A percentile compares a stretch with the other conserved stretches of the same genome.
These are phyloP conservation scores for Curvularia sp. DNA, from an alignment of 2,329 filamentous ascomycete genomes.

Conservation along the genomic window DNA sequence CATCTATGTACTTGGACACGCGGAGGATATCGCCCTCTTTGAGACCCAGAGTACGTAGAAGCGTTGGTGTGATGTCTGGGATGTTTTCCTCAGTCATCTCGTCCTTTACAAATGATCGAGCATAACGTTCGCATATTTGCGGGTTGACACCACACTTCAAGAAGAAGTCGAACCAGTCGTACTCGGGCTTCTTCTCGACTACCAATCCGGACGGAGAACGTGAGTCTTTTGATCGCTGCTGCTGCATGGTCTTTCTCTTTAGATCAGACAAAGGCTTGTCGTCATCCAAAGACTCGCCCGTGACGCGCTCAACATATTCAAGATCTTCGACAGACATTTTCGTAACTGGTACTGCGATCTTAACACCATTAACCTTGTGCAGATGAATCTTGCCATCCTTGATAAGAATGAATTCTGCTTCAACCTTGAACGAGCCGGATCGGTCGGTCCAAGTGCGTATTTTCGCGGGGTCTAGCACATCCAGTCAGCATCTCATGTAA, in stretches of 20 bases:
- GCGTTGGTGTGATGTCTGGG: conserved; percentile 83
- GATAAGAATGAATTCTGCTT: conserved; percentile 93
- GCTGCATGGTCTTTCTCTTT: conserved; percentile 58
- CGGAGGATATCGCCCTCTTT: conserved; percentile 97
- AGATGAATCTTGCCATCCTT: conserved; percentile 97
- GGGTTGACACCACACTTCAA: conserved; percentile 88
- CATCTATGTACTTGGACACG: conserved; percentile 87
- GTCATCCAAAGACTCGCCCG: conserved; percentile 87
- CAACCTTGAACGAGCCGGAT: conserved; percentile 94
- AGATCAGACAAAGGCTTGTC: conserved; percentile 92
- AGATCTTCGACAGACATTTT: conserved; percentile 97
- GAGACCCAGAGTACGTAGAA: conserved; percentile 86
- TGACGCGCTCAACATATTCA: conserved; percentile 88
- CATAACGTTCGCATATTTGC: conserved; percentile 92
- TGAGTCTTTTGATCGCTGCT: conserved; percentile 58
- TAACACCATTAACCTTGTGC: conserved; percentile 97
- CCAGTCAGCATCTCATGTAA: conserved; percentile 18
- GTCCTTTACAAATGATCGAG: conserved; percentile 85
- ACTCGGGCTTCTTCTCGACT: conserved; percentile 74
- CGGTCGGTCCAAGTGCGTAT: conserved; percentile 94
- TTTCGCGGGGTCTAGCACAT: conserved; percentile 70
- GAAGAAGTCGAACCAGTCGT: conserved; percentile 99
- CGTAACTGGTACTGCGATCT: conserved; percentile 91
- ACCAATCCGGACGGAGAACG: conserved; percentile 64
- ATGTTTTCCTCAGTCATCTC: conserved; percentile 96